A percentile compares a stretch with the other conserved stretches of the same genome.
These are phyloP conservation scores for Gynostemma pentaphyllum DNA, from an alignment of 306 rosid species.

Conservation along the genomic window DNA sequence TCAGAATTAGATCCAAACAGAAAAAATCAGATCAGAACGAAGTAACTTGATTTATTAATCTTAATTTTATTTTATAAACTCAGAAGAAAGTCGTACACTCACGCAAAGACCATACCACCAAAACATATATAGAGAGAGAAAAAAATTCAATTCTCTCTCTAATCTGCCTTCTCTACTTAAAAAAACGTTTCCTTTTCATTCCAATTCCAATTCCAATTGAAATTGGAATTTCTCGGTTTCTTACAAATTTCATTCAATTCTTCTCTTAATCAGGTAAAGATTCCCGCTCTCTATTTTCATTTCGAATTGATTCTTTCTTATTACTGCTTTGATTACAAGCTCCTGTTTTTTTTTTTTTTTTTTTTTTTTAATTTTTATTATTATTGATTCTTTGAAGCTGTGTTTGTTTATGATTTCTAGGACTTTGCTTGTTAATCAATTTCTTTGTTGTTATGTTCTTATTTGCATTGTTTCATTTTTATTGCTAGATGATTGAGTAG, in stretches of 20 bases:
- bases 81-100: constrained; percentile 9
- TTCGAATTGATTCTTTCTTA: constrained; percentile 2
- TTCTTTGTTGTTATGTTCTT: neutral
- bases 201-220: no score
- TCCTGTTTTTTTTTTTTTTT: neutral
- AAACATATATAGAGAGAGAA: neutral
- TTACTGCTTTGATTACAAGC: constrained; percentile 1
- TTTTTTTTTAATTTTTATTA: neutral
- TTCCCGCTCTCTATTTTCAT: neutral
- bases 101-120: no score
- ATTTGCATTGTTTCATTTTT: neutral
- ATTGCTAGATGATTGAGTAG: no score
- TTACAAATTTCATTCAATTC: neutral
- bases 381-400: neutral
- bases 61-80: neutral
- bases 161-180: neutral
- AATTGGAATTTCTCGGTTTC: neutral
- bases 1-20: neutral
- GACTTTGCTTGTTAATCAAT: neutral
- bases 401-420: neutral
- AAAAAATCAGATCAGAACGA: neutral
- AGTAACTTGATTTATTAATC: no score
- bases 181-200: neutral
- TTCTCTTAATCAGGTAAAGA: constrained; percentile 1
- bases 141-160: no score